Evolutionary conservation across 2,329 filamentous ascomycete genomes (phyloP).

Genomic region (Ceratocystis albifundus): DNA sequence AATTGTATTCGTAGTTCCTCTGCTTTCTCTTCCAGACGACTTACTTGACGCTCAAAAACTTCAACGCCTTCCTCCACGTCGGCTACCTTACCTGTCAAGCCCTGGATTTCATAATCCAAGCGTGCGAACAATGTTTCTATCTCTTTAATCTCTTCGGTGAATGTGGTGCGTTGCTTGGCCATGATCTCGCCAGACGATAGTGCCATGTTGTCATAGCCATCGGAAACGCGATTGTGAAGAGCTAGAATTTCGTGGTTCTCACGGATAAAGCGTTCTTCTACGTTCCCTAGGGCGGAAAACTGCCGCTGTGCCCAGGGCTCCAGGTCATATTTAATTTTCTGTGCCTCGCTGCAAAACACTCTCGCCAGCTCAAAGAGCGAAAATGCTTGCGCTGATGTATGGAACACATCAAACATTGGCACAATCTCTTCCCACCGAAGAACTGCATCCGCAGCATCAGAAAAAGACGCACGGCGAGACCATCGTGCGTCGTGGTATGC

Average conservation of each 20-base stretch:
- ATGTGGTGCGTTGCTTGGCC: slow-evolving; percentile 52
- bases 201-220: slow-evolving; percentile 56
- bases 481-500: slow-evolving; percentile 48
- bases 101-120: slow-evolving; percentile 82
- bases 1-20: slow-evolving; percentile 51
- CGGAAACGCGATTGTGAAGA: slow-evolving; percentile 58
- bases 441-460: slow-evolving; percentile 62
- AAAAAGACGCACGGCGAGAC: slow-evolving; percentile 64
- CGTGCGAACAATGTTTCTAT: slow-evolving; percentile 72
- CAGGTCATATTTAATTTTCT: slow-evolving; percentile 41
- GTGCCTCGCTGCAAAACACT: slow-evolving; percentile 43
- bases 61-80: slow-evolving; percentile 75
- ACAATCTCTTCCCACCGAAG: slow-evolving; percentile 52
- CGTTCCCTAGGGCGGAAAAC: slow-evolving; percentile 42
- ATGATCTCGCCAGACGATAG: slow-evolving; percentile 58
- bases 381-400: slow-evolving; percentile 13
- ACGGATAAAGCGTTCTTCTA: slow-evolving; percentile 51
- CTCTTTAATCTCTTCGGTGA: slow-evolving; percentile 63
- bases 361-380: slow-evolving; percentile 38
- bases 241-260: slow-evolving; percentile 55
- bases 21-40: slow-evolving; percentile 55
- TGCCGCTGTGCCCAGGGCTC: slow-evolving; percentile 51
- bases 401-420: slow-evolving; percentile 31
- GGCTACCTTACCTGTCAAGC: slow-evolving; percentile 65
- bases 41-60: slow-evolving; percentile 69